Evolutionary conservation across 805 yeast genomes (phyloP).

Genomic region (Wickerhamomyces rabaulensis): DNA sequence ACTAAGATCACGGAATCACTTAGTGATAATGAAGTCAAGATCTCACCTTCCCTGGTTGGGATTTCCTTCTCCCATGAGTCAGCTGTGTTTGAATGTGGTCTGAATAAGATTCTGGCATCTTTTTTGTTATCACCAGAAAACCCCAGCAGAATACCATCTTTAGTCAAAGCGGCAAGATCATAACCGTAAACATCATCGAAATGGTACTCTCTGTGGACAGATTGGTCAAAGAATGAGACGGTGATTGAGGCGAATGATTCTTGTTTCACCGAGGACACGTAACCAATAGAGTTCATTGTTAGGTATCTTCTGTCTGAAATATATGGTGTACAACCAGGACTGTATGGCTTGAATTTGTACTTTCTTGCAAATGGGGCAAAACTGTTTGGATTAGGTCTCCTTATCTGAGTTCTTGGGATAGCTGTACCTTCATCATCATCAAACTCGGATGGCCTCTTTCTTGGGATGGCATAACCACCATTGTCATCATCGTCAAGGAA

Average conservation of each 20-base stretch:
- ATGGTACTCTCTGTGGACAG: slow-evolving; percentile 72
- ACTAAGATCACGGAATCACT: slow-evolving; percentile 55
- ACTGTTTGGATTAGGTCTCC: slow-evolving; percentile 6
- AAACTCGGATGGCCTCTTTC: slow-evolving; percentile 13
- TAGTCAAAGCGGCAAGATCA: slow-evolving; percentile 72
- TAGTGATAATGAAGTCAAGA: slow-evolving; percentile 64
- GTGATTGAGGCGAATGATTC: slow-evolving; percentile 65
- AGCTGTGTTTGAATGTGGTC: slow-evolving; percentile 60
- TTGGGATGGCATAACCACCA: slow-evolving; percentile 36
- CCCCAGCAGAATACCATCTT: slow-evolving; percentile 62
- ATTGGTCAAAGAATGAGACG: slow-evolving; percentile 79
- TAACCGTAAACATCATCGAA: slow-evolving; percentile 69
- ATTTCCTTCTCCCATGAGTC: slow-evolving; percentile 70
- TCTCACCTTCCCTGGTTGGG: slow-evolving; percentile 48
- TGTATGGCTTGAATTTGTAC: slow-evolving; percentile 54
- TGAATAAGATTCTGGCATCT: slow-evolving; percentile 48
- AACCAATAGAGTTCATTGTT: slow-evolving; percentile 76
- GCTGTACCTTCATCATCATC: slow-evolving; percentile 5
- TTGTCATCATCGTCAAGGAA: slow-evolving; percentile 64
- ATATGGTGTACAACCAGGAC: slow-evolving; percentile 88
- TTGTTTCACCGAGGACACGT: slow-evolving; percentile 70
- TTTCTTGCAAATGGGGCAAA: slow-evolving; percentile 3
- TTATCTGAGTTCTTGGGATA: not conserved
- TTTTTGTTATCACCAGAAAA: slow-evolving; percentile 34
- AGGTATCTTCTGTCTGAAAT: slow-evolving; percentile 64